These are phyloP conservation scores for Verticillium dahliae DNA, from an alignment of 2,329 filamentous ascomycete genomes.

Conservation along the genomic window DNA sequence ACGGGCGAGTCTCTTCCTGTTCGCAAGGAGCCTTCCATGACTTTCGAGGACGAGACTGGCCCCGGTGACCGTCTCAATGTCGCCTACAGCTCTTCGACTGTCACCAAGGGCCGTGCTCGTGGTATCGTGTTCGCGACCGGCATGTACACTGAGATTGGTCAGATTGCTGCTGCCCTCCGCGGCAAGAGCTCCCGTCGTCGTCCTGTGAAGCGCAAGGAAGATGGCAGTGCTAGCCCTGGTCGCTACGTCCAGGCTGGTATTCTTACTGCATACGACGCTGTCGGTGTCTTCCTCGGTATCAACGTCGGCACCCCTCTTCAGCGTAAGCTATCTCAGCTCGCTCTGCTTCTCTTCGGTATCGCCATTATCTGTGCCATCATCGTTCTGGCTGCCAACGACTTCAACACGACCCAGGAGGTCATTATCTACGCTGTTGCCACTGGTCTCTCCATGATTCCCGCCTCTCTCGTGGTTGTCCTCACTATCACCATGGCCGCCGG, in stretches of 20 bases:
- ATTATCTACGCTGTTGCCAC: conserved; percentile 38
- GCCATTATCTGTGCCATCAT: conserved; percentile 40
- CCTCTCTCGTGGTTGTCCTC: conserved; percentile 42
- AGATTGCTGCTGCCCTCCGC: conserved; percentile 45
- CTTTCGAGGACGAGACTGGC: conserved; percentile 34
- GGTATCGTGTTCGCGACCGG: conserved; percentile 57
- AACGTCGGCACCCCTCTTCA: conserved; percentile 61
- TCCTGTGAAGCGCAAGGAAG: conserved; percentile 34
- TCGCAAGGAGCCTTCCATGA: conserved; percentile 40
- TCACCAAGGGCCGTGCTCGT: conserved; percentile 53
- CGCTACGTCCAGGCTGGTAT: conserved; percentile 28
- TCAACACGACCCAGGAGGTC: conserved; percentile 29
- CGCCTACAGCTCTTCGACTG: conserved; percentile 55
- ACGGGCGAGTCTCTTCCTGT: conserved; percentile 60
- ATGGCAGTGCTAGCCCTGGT: conserved; percentile 25
- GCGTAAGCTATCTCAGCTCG: conserved; percentile 63
- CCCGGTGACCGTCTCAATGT: conserved; percentile 55
- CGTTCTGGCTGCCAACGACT: conserved; percentile 35
- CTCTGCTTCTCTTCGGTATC: conserved; percentile 58
- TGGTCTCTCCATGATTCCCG: conserved; percentile 43
- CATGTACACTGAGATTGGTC: conserved; percentile 56
- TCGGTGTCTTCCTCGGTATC: conserved; percentile 40
- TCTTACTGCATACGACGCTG: conserved; percentile 26
- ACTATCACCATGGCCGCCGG: conserved; percentile 55
- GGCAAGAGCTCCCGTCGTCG: conserved; percentile 26